These are phyloP conservation scores for Ascochyta rabiei DNA, from an alignment of 2,329 filamentous ascomycete species.

Conservation along the genomic window DNA sequence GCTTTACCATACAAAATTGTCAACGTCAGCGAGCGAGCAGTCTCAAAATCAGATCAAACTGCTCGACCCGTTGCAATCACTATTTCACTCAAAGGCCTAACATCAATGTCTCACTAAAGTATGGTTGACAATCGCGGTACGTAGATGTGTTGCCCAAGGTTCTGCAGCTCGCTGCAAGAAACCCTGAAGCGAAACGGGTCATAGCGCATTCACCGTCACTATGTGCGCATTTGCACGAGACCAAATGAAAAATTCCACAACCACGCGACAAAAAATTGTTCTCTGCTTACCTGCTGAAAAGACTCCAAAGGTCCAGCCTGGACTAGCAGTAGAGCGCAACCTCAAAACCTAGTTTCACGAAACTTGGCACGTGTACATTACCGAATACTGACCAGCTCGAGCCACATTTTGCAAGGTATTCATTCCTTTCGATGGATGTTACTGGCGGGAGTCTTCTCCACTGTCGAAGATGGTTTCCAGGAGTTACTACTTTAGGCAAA, in stretches of 20 bases:
- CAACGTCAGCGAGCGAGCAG: not conserved
- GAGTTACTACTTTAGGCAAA: not conserved
- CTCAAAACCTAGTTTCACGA: not conserved
- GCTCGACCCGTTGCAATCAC: too few species aligned
- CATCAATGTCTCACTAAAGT: not conserved
- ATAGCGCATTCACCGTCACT: not conserved
- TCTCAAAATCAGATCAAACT: too few species aligned
- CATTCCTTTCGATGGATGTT: not conserved
- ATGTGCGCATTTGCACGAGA: not conserved
- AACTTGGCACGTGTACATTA: not conserved
- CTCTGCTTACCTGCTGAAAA: not conserved
- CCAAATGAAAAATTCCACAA: not conserved
- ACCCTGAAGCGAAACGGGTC: not conserved
- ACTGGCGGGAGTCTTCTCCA: slow-evolving; percentile 4
- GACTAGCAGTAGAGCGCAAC: not conserved
- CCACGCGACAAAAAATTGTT: not conserved
- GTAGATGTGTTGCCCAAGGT: not conserved
- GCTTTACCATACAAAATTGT: not conserved
- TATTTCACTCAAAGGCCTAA: not conserved
- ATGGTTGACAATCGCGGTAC: not conserved
- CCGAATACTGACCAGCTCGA: not conserved
- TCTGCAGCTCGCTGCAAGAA: not conserved
- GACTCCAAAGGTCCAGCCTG: not conserved
- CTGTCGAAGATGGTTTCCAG: not conserved
- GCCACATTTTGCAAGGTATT: not conserved